A percentile compares a stretch with the other conserved stretches of the same genome.
Evolutionary conservation across 106 monocot species (phyloP).

Genomic region (Phalaenopsis equestris): DNA sequence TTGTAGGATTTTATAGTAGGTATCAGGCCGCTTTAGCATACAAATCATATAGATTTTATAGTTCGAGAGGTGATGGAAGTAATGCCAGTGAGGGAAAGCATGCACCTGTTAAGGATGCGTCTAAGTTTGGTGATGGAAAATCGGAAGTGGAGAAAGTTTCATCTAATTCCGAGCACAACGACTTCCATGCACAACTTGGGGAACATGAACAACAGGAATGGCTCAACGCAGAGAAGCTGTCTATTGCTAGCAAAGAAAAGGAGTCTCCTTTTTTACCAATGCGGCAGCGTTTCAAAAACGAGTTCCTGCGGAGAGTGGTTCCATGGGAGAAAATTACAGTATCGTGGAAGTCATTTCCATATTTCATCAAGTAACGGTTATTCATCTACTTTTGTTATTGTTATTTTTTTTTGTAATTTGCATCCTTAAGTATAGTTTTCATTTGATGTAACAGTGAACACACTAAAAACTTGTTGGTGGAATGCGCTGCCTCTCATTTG

Average conservation of each 20-base stretch:
- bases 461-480: conserved; percentile 60
- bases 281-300: conserved; percentile 76
- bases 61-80: conserved; percentile 63
- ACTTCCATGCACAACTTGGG: conserved; percentile 76
- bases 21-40: conserved; percentile 2
- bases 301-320: conserved; percentile 68
- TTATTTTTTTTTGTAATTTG: background rate
- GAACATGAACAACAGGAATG: conserved; percentile 91
- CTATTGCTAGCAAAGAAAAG: conserved; percentile 40
- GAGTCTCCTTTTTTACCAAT: conserved; percentile 81
- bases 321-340: conserved; percentile 89
- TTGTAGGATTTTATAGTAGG: conserved; percentile 7
- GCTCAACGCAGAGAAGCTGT: conserved; percentile 47
- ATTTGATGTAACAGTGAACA: conserved; percentile 45
- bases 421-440: background rate
- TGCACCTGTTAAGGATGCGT: conserved; percentile 35
- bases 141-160: background rate
- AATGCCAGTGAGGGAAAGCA: conserved; percentile 55
- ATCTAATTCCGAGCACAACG: background rate
- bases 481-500: conserved; percentile 79
- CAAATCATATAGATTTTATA: conserved; percentile 36
- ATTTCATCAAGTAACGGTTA: conserved; percentile 52
- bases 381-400: background rate
- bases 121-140: background rate
- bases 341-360: conserved; percentile 80